Percentiles rank a stretch among this genome's conserved stretches.
Evolutionary conservation across 306 rosid genomes (phyloP).

Genomic region (Crotalaria pallida): DNA sequence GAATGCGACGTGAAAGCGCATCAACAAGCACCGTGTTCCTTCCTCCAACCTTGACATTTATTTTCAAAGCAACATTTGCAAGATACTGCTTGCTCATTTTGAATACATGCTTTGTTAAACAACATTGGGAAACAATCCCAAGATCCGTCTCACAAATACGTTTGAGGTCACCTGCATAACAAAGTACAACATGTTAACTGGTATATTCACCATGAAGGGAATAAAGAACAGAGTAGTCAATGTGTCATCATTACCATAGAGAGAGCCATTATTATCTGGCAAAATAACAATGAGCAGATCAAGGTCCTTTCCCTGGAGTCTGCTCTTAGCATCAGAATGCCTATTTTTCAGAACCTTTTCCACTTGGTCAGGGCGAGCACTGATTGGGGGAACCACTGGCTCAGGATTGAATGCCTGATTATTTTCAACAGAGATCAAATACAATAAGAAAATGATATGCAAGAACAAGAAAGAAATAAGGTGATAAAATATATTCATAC

Average conservation of each 20-base stretch:
- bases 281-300: conserved; percentile 85
- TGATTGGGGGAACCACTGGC: conserved; percentile 60
- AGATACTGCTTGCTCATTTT: conserved; percentile 88
- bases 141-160: conserved; percentile 95
- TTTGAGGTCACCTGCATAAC: conserved; percentile 74
- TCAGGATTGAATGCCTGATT: conserved; percentile 63
- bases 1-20: conserved; percentile 85
- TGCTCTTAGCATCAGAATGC: conserved; percentile 70
- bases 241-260: conserved; percentile 58
- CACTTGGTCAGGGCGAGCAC: conserved; percentile 87
- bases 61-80: conserved; percentile 88
- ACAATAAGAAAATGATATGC: neutral
- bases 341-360: conserved; percentile 73
- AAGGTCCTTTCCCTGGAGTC: conserved; percentile 57
- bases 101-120: conserved; percentile 78
- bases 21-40: conserved; percentile 94
- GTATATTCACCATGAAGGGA: neutral
- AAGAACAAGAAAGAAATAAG: neutral
- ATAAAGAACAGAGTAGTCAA: neutral
- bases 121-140: conserved; percentile 93
- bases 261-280: conserved; percentile 93
- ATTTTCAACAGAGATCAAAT: neutral
- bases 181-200: neutral
- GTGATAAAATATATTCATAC: conserved; percentile 28
- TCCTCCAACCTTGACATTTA: conserved; percentile 96